Evolutionary conservation across 768 basidiomycete species (phyloP).

Genomic region (Naganishia vishniacii): DNA sequence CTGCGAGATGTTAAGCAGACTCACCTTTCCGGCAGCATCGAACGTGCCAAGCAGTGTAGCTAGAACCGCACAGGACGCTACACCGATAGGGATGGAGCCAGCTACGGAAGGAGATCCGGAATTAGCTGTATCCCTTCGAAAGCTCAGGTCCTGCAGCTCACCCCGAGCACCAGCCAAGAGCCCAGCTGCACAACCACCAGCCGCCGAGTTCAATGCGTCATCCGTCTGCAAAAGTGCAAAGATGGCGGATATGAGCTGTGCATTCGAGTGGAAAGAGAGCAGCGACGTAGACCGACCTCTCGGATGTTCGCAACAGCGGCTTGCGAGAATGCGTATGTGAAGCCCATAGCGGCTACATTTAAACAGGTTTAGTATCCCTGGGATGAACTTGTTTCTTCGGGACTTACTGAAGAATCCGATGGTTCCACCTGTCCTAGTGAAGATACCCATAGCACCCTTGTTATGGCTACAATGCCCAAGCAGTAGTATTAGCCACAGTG

Average conservation of each 20-base stretch:
- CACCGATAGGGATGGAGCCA: constrained; percentile 73
- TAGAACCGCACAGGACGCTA: constrained; percentile 70
- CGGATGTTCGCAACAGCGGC: constrained; percentile 73
- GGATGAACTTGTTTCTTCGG: too few species aligned
- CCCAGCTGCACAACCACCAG: constrained; percentile 86
- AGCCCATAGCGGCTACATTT: constrained; percentile 74
- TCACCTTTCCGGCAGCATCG: constrained; percentile 65
- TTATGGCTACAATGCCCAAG: constrained; percentile 53
- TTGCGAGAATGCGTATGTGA: constrained; percentile 76
- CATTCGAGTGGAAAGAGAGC: neutral
- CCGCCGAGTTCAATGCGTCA: constrained; percentile 75
- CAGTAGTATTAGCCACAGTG: constrained; percentile 10
- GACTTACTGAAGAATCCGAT: constrained; percentile 83
- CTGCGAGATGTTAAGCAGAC: constrained; percentile 51
- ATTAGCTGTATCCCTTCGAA: neutral
- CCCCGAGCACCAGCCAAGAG: constrained; percentile 82
- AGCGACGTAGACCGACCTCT: constrained; percentile 41
- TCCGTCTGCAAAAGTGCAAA: constrained; percentile 47
- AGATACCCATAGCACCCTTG: constrained; percentile 73
- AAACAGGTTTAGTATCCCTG: neutral
- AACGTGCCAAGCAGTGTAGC: constrained; percentile 75
- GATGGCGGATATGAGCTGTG: neutral
- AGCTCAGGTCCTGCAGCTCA: constrained; percentile 48
- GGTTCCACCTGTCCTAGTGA: constrained; percentile 79
- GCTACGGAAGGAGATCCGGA: constrained; percentile 51